Evolutionary conservation across 148 eudicot species (phyloP), one percentile per base, ranked within the genome.

Genomic region (Arbutus unedo): DNA sequence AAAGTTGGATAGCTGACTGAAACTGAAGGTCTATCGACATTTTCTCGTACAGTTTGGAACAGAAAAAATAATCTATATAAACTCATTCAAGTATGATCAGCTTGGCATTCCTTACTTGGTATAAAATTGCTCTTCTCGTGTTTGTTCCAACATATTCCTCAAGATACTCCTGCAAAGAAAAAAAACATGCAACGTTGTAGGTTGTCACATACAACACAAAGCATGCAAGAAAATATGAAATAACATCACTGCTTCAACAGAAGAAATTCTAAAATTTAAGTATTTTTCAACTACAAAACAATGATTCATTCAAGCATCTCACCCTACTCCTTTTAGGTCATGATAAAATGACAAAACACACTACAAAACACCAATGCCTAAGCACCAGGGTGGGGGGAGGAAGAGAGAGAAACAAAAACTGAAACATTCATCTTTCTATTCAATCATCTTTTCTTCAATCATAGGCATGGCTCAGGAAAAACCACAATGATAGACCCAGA

Each of bases 121-220:
- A 94, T 47, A 96, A 86, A 75, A 90, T 84, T 74, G 90, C 84
- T 88, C 98, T 93, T 87, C 99, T 90, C 49, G 92, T 92, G 74
- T 83, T 84, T 73, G 85, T 38, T 81, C 94, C 99, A 84, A 97
- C 88, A 83, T 81, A 83, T 83, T 97, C 96, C 45, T 90, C 94
- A 55, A 97, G 97, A 87, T 93, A 97, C 78, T 91, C 98, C 99
- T 96, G 93, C 85, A 89, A 53, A 68, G 49, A 5, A 64, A 43
- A 82, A 82, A 49, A 54, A 49, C 55, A 78, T 81, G 57, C 83
- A 79, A 16, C 47, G 23, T 23, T n/a, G 13, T 85, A 67, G 56
- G 83, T 45, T 67, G 3, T 73, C 76, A 74, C 49, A 45, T 47
- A 81, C 62, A 74, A 31, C 53, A 74, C 15, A 74, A 8, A 74